Evolutionary conservation across 768 basidiomycete genomes (phyloP).

Genomic region (Postia placenta): DNA sequence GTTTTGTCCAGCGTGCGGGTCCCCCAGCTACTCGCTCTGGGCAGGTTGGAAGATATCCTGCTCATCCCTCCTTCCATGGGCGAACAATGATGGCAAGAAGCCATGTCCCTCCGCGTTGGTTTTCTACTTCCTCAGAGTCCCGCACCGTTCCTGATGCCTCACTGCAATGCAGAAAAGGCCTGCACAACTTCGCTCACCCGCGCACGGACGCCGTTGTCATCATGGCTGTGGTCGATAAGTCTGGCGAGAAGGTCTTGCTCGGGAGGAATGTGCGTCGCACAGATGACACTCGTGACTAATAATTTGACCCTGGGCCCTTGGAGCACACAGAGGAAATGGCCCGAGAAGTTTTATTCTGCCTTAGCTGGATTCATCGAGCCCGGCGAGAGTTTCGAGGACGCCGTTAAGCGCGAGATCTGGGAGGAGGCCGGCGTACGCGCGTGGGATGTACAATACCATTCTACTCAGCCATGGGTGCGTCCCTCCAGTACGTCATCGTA

Average conservation of each 20-base stretch:
- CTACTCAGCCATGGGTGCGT: constrained; percentile 79
- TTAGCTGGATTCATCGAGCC: constrained; percentile 94
- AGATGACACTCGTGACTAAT: not conserved
- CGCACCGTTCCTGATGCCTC: constrained; percentile 4
- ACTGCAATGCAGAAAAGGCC: constrained; percentile 50
- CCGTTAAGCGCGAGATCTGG: constrained; percentile 89
- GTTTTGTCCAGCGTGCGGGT: constrained; percentile 90
- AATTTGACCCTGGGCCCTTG: not conserved
- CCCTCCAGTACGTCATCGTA: not conserved
- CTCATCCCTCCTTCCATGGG: constrained; percentile 68
- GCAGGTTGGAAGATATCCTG: constrained; percentile 95
- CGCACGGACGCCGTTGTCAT: constrained; percentile 89
- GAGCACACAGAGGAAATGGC: constrained; percentile 52
- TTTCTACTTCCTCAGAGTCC: not conserved
- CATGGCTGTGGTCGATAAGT: constrained; percentile 77
- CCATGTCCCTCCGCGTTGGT: constrained; percentile 67
- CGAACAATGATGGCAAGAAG: constrained; percentile 51
- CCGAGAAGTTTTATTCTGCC: constrained; percentile 68
- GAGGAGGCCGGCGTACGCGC: constrained; percentile 94
- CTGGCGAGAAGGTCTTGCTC: constrained; percentile 77
- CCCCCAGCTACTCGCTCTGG: constrained; percentile 80
- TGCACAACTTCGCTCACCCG: constrained; percentile 84
- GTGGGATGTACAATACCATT: constrained; percentile 80
- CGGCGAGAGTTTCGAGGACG: constrained; percentile 91
- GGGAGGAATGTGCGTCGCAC: constrained; percentile 71